Base-by-base conservation (phyloP, 75 land plant genomes). In the Pinus albicaulis region DNA sequence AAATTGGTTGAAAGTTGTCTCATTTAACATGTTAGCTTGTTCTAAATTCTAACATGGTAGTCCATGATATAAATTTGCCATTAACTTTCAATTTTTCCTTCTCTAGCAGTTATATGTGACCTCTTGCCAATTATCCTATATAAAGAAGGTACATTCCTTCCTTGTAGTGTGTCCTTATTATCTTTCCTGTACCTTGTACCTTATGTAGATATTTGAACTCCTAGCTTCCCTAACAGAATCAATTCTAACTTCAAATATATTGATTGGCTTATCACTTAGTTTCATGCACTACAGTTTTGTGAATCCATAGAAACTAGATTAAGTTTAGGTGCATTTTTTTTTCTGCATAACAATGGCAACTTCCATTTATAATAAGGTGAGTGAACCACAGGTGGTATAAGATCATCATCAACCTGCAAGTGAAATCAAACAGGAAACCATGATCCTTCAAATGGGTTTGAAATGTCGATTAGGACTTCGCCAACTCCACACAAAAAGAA, bases 361-460 rank as follows among this genome's bases (percentile, higher is more conserved):
- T n/a, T n/a, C n/a, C n/a, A n/a, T n/a, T n/a, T n/a, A n/a, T n/a
- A n/a, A n/a, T n/a, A n/a, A n/a, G n/a, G n/a, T n/a, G n/a, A n/a
- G n/a, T n/a, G n/a, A n/a, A n/a, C n/a, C n/a, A n/a, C n/a, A n/a
- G n/a, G n/a, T n/a, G n/a, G n/a, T n/a, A n/a, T n/a, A n/a, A n/a
- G n/a, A n/a, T n/a, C n/a, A n/a, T n/a, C n/a, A n/a, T n/a, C n/a
- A n/a, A n/a, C n/a, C n/a, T n/a, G n/a, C n/a, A n/a, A n/a, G n/a
- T n/a, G n/a, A 44, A 82, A 22, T 74, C 74, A 55, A 76, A 20
- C 38, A 66, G n/a, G 53, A 65, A 24, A 76, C 52, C 71, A 76
- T 5, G 17, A 31, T 15, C 41, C 1, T 76, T 65, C 5, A 41
- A 65, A 7, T 36, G 41, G 19, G 25, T 52, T 52, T 52, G 8